These are phyloP conservation scores for Chalaropsis thielavioides DNA, from an alignment of 2,329 filamentous ascomycete genomes.

Conservation along the genomic window DNA sequence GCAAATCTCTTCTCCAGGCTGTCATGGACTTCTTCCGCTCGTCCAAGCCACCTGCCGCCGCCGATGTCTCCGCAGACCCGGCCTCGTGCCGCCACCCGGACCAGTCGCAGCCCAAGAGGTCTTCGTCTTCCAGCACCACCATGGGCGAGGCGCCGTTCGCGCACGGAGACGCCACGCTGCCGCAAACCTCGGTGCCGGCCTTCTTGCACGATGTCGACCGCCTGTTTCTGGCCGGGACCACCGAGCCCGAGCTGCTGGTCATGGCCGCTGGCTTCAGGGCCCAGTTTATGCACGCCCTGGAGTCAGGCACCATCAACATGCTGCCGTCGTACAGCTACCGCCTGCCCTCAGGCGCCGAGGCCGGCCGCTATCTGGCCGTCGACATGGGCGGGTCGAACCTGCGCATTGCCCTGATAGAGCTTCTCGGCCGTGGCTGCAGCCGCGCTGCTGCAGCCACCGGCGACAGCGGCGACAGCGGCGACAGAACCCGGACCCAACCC, in stretches of 20 bases:
- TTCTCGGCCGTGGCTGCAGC: slow-evolving; percentile 31
- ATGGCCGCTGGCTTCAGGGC: slow-evolving; percentile 38
- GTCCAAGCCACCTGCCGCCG: slow-evolving; percentile 21
- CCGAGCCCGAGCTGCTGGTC: slow-evolving; percentile 28
- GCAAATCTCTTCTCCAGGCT: slow-evolving; percentile 44
- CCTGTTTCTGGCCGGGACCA: slow-evolving; percentile 35
- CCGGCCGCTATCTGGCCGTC: slow-evolving; percentile 45
- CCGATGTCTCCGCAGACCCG: slow-evolving; percentile 19
- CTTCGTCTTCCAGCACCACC: slow-evolving; percentile 14
- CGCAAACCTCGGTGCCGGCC: slow-evolving; percentile 26
- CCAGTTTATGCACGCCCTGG: slow-evolving; percentile 40
- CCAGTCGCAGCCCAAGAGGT: slow-evolving; percentile 6
- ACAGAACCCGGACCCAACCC: too few species aligned
- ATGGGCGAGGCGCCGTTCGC: slow-evolving; percentile 9
- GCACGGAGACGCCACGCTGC: background rate
- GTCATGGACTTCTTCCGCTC: slow-evolving; percentile 27
- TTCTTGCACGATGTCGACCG: slow-evolving; percentile 44
- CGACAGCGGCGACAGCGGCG: too few species aligned
- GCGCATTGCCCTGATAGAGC: slow-evolving; percentile 47
- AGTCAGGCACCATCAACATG: slow-evolving; percentile 43
- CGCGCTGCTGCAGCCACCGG: background rate
- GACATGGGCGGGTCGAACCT: slow-evolving; percentile 58
- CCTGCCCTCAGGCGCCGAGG: slow-evolving; percentile 45
- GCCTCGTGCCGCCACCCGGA: background rate
- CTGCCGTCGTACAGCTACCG: slow-evolving; percentile 52